phyloP scores from a whole-genome alignment of 257 asterid genomes.

The Solanum dulcamara region DNA sequence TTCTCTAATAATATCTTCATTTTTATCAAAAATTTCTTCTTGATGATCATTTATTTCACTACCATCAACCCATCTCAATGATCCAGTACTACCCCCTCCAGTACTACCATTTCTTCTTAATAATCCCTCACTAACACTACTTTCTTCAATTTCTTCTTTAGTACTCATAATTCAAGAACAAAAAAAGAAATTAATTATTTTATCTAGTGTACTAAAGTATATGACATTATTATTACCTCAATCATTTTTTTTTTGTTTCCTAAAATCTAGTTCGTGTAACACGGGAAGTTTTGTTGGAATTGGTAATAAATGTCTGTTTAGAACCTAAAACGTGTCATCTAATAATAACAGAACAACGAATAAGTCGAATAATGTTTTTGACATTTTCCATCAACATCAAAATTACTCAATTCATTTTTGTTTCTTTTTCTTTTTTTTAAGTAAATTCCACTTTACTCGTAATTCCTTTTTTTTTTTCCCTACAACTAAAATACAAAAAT shows the following conservation, averaged over 20 bases:
- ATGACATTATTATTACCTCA: not conserved
- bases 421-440: not conserved
- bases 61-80: constrained; percentile 13
- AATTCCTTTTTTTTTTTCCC: not conserved
- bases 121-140: constrained; percentile 30
- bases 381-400: not conserved
- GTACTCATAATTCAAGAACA: constrained; percentile 19
- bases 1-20: constrained; percentile 30
- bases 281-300: not conserved
- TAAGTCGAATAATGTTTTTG: not conserved
- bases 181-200: not conserved
- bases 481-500: not conserved
- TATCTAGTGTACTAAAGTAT: not conserved
- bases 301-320: not conserved
- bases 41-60: constrained; percentile 59
- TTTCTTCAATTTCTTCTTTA: constrained; percentile 57
- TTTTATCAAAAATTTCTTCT: constrained; percentile 36
- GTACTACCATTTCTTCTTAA: constrained; percentile 31
- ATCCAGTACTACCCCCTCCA: constrained; percentile 28
- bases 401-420: not conserved
- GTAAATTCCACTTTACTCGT: not conserved
- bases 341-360: not conserved
- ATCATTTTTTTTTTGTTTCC: not conserved
- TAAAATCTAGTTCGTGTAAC: not conserved
- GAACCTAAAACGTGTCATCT: not conserved